Percentiles rank a stretch among this genome's conserved stretches.
Evolutionary conservation across 768 basidiomycete genomes (phyloP).

Genomic region (Infundibulicybe gibba): DNA sequence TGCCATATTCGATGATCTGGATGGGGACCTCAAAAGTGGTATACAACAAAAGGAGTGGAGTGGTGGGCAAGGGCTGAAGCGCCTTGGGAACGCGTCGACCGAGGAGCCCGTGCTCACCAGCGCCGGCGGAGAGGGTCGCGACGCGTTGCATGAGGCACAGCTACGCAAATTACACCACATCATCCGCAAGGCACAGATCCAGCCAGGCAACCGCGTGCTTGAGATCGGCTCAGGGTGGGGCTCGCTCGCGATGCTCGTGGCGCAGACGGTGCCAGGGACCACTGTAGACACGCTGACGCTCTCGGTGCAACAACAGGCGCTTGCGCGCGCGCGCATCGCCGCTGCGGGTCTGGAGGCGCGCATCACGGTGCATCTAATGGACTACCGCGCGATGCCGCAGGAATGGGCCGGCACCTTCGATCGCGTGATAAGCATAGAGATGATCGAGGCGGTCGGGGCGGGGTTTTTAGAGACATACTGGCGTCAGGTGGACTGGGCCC

Average conservation of each 20-base stretch:
- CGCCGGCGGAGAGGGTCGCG: constrained; percentile 3
- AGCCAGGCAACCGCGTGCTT: constrained; percentile 51
- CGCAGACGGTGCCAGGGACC: constrained; percentile 48
- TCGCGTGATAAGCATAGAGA: constrained; percentile 69
- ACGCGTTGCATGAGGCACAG: constrained; percentile 46
- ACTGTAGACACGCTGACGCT: constrained; percentile 72
- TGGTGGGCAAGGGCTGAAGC: constrained; percentile 30
- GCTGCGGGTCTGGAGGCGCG: constrained; percentile 46
- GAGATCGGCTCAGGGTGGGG: constrained; percentile 85
- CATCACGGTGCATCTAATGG: constrained; percentile 71
- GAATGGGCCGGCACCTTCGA: constrained; percentile 68
- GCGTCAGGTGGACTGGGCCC: constrained; percentile 59
- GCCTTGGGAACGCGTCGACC: constrained; percentile 12
- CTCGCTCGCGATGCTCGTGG: constrained; percentile 62
- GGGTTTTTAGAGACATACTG: constrained; percentile 68
- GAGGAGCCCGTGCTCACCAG: constrained; percentile 9
- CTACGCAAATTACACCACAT: constrained; percentile 62
- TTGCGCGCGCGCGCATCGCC: constrained; percentile 53
- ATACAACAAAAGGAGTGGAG: constrained; percentile 25
- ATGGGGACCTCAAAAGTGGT: constrained; percentile 45
- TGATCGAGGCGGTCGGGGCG: constrained; percentile 72
- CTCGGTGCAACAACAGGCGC: constrained; percentile 57
- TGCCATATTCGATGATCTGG: constrained; percentile 63
- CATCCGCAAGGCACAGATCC: constrained; percentile 60
- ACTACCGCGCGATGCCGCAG: constrained; percentile 61